phyloP scores from a whole-genome alignment of 2,329 filamentous ascomycete species.

The Fusarium protoensiforme region DNA sequence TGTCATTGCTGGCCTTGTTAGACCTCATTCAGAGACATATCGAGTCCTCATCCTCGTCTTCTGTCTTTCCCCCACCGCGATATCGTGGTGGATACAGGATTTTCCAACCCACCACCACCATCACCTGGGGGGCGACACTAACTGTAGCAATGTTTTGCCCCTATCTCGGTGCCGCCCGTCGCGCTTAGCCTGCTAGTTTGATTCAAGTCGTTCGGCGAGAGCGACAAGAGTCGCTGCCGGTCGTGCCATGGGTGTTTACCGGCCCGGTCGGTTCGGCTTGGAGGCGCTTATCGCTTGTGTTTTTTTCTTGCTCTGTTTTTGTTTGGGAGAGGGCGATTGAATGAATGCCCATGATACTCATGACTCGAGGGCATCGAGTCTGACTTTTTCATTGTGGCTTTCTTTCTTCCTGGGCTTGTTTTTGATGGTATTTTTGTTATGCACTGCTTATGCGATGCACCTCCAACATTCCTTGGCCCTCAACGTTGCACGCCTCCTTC shows the following conservation, averaged over 20 bases:
- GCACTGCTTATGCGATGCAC: constrained; percentile 2
- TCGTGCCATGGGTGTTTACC: constrained; percentile 4
- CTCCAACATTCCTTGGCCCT: constrained; percentile 1
- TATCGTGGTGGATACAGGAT: constrained; percentile 30
- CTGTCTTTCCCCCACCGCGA: not conserved
- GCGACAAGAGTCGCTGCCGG: constrained; percentile 11
- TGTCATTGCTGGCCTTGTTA: not conserved
- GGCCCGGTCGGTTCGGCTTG: constrained; percentile 19
- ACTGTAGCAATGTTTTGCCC: constrained; percentile 4
- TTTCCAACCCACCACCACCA: constrained; percentile 23
- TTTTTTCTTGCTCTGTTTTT: not conserved
- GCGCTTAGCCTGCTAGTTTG: not conserved
- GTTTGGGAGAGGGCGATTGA: not conserved
- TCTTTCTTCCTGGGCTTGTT: not conserved
- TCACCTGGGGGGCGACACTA: not conserved
- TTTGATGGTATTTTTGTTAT: not conserved
- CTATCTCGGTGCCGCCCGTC: constrained; percentile 29
- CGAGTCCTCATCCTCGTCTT: not conserved
- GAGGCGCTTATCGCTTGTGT: constrained; percentile 23
- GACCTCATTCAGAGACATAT: not conserved
- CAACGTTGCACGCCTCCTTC: not conserved
- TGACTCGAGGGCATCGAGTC: constrained; percentile 1
- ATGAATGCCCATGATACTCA: not conserved
- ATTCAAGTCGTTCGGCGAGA: constrained; percentile 12
- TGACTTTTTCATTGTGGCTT: not conserved